Evolutionary conservation across 306 rosid genomes (phyloP), one percentile per base, ranked within the genome.

Genomic region (Heteromeles arbutifolia): DNA sequence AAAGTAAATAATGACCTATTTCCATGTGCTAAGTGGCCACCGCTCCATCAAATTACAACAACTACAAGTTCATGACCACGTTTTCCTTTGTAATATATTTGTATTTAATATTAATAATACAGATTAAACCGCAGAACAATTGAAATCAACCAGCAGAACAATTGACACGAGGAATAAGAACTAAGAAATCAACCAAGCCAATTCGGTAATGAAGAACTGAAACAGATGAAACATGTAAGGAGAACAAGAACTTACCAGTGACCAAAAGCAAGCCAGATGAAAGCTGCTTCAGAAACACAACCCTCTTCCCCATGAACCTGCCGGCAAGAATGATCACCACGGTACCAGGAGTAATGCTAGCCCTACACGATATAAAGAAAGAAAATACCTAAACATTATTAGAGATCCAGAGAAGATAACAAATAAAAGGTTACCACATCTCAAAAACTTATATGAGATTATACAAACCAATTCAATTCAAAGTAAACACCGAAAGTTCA

Each of bases 281-380:
- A 85, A 90, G 88, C 85, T 87, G 95, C 81, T 90, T 90, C 83
- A 90, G 69, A 73, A 87, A 90, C 59, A 87, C 92, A 2, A 86
- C 95, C 58, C 95, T 79, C 79, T 86, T 87, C 67, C 95, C 90
- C 85, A 81, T 90, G 78, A 87, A 90, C 78, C 95, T 86, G 25
- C 95, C 95, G 44, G 88, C 87, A 72, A 87, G 92, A 71, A 90
- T 77, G 44, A 90, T 90, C 74, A 90, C 57, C 71, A 90, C 92
- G 9, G 86, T 84, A 8, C 95, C 92, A 0, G 95, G 88, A 39
- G 89, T 84, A 78, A 90, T 84, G 75, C 95, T 87, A 18, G 87
- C 85, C 82, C 95, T 90, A 14, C 70, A 76, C 29, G 37, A 2
- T 19, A 4, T 12, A 11, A 8, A 31, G 44, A 31, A 28, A 31